Conservation (phyloP, 768 basidiomycete species). For the Termitomyces sp. region DNA sequence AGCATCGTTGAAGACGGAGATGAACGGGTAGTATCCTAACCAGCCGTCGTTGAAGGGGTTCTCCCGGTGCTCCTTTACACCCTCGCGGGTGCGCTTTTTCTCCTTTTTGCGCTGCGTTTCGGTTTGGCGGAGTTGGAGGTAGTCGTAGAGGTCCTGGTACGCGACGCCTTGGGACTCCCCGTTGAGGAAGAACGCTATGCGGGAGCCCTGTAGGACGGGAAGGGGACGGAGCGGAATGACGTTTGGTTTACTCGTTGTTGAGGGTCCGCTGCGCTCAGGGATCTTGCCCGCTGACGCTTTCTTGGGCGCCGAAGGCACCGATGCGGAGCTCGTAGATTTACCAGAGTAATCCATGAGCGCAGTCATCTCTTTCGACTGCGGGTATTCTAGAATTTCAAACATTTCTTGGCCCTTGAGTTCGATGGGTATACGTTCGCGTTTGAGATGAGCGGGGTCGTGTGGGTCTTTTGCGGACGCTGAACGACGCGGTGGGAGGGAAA, state of each 20-base stretch:
- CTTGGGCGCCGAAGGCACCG: conserved; percentile 59
- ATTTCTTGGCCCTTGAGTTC: conserved; percentile 96
- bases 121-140: conserved; percentile 72
- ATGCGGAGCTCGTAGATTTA: conserved; percentile 52
- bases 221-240: conserved; percentile 55
- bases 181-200: conserved; percentile 89
- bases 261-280: conserved; percentile 53
- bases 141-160: conserved; percentile 88
- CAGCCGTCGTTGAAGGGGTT: conserved; percentile 93
- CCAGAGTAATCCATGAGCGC: conserved; percentile 77
- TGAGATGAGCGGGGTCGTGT: conserved; percentile 77
- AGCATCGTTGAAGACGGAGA: conserved; percentile 91
- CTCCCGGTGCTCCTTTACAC: conserved; percentile 72
- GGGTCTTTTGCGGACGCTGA: conserved; percentile 58
- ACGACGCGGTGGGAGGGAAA: conserved; percentile 74
- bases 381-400: conserved; percentile 91
- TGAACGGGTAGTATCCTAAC: conserved; percentile 93
- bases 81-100: conserved; percentile 60
- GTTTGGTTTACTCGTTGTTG: conserved; percentile 32
- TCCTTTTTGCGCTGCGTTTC: conserved; percentile 62
- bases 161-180: conserved; percentile 82
- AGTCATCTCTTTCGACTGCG: conserved; percentile 88
- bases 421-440: conserved; percentile 89
- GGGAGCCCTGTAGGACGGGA: conserved; percentile 66
- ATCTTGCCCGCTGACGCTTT: conserved; percentile 69